phyloP scores from a whole-genome alignment of 768 basidiomycete species.

The Mycena pura region DNA sequence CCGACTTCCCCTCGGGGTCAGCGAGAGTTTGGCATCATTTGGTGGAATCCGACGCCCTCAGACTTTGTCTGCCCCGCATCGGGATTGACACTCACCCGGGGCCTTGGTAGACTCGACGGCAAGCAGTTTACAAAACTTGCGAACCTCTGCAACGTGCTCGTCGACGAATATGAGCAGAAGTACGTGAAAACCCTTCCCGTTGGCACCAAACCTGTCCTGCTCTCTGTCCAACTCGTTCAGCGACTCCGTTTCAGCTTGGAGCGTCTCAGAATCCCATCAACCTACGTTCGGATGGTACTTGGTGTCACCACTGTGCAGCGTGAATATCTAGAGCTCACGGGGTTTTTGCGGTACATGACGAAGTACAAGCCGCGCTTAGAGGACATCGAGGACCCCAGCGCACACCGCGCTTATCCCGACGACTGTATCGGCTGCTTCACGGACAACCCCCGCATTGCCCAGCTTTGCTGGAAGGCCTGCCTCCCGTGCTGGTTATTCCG shows the following conservation, averaged over 20 bases:
- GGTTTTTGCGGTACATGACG: background rate
- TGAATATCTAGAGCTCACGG: slow-evolving; percentile 14
- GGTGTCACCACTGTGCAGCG: slow-evolving; percentile 4
- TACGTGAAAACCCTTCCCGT: slow-evolving; percentile 3
- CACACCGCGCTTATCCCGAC: background rate
- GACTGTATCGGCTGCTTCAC: slow-evolving; percentile 9
- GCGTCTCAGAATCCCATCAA: background rate
- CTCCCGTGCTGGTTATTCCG: background rate
- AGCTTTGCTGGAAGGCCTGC: background rate
- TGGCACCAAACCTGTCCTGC: background rate
- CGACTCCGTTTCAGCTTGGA: slow-evolving; percentile 1
- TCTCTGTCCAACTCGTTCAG: background rate
- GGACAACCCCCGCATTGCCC: background rate
- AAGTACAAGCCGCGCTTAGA: slow-evolving; percentile 5
- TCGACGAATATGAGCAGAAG: background rate
- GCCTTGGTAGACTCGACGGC: background rate
- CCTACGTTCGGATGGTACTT: background rate
- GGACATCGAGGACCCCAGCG: background rate
- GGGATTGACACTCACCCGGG: slow-evolving; percentile 1
- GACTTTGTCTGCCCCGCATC: slow-evolving; percentile 7
- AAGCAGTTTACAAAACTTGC: background rate
- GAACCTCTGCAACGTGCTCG: background rate
- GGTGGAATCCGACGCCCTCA: slow-evolving; percentile 2
- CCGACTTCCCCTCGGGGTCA: background rate
- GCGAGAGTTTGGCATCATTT: background rate